Evolutionary conservation across 352 stramenopile species (phyloP).

Genomic region (Peronospora belbahrii): DNA sequence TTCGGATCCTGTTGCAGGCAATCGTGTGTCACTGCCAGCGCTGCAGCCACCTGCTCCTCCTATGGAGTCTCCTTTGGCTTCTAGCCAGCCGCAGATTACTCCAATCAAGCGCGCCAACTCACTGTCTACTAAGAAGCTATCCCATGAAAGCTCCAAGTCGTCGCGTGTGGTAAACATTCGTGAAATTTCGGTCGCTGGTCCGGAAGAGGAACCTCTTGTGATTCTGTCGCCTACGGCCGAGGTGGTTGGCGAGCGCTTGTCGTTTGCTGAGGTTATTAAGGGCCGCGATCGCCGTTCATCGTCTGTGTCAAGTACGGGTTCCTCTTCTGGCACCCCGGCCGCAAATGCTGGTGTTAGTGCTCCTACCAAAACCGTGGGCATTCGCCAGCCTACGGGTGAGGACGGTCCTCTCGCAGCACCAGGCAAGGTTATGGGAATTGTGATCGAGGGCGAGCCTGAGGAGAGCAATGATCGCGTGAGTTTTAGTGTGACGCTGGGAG

Average conservation of each 20-base stretch:
- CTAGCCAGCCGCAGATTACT: conserved; percentile 20
- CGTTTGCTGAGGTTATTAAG: conserved; percentile 47
- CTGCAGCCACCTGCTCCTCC: conserved; percentile 36
- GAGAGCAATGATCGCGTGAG: conserved; percentile 59
- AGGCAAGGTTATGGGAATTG: conserved; percentile 75
- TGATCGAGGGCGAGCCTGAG: conserved; percentile 48
- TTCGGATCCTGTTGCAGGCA: conserved; percentile 28
- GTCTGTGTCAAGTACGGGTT: conserved; percentile 35
- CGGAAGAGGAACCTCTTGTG: conserved; percentile 29
- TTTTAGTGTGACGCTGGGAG: conserved; percentile 76
- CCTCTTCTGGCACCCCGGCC: conserved; percentile 14
- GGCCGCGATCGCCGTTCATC: conserved; percentile 36
- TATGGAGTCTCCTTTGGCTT: conserved; percentile 15
- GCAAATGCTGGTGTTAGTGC: conserved; percentile 10
- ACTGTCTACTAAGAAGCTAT: conserved; percentile 49
- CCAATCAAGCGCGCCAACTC: conserved; percentile 59
- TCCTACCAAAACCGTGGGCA: conserved; percentile 12
- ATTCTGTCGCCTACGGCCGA: conserved; percentile 27
- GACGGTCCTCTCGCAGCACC: conserved; percentile 62
- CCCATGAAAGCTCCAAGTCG: conserved; percentile 43
- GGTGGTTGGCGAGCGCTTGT: conserved; percentile 32
- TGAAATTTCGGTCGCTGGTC: conserved; percentile 33
- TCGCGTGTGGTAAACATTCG: conserved; percentile 74
- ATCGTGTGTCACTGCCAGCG: conserved; percentile 47
- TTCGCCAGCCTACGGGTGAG: conserved; percentile 74